phyloP scores from a whole-genome alignment of 768 basidiomycete genomes.

The Mrakia hoshinonis region DNA sequence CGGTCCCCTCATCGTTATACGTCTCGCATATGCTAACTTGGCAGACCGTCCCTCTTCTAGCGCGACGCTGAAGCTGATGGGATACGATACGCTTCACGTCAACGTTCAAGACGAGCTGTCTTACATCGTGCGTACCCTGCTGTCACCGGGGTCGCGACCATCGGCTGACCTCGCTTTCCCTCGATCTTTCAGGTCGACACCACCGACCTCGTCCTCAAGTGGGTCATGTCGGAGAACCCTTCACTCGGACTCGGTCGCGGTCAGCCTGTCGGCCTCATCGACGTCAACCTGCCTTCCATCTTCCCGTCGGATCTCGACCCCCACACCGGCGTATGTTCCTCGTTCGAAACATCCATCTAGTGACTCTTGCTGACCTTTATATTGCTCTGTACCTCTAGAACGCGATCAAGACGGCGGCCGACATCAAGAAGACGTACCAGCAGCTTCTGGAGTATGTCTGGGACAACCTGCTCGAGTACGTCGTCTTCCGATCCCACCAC shows the following conservation, averaged over 20 bases:
- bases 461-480: slow-evolving; percentile 93
- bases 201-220: slow-evolving; percentile 2
- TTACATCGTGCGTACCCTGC: neutral
- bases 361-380: neutral
- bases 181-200: slow-evolving; percentile 38
- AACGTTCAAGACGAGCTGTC: neutral
- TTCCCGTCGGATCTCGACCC: slow-evolving; percentile 13
- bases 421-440: slow-evolving; percentile 34
- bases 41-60: neutral
- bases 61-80: neutral
- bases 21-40: neutral
- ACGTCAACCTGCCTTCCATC: slow-evolving; percentile 33
- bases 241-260: slow-evolving; percentile 56
- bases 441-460: slow-evolving; percentile 75
- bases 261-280: slow-evolving; percentile 63
- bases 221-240: slow-evolving; percentile 18
- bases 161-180: neutral
- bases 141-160: neutral
- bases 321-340: slow-evolving; percentile 16
- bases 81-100: neutral
- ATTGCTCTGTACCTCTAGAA: slow-evolving; percentile 31
- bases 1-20: too few species aligned
- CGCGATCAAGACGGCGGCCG: slow-evolving; percentile 15
- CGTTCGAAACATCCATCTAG: neutral
- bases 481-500: slow-evolving; percentile 23